Conservation (phyloP, 768 basidiomycete genomes). For the Neoboletus brunneissimus region DNA sequence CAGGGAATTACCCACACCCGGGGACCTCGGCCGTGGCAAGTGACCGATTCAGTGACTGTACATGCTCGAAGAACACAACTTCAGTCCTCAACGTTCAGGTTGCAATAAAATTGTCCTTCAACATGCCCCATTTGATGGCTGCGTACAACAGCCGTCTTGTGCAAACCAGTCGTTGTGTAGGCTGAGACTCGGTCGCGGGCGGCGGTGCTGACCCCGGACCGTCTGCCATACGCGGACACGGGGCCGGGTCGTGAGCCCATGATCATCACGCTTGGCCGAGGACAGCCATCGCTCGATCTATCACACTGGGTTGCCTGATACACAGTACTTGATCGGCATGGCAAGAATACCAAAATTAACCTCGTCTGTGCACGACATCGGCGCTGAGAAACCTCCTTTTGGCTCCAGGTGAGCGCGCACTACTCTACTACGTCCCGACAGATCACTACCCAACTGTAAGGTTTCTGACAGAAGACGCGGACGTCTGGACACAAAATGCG, state of each 20-base stretch:
- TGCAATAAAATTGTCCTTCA: not conserved
- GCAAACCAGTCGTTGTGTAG: not conserved
- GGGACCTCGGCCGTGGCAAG: not conserved
- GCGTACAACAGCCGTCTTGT: not conserved
- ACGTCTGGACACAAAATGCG: slow-evolving; percentile 85
- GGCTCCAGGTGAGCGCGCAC: slow-evolving; percentile 54
- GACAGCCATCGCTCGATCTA: not conserved
- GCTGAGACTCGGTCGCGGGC: not conserved
- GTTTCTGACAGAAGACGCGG: slow-evolving; percentile 64
- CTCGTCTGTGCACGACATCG: slow-evolving; percentile 67
- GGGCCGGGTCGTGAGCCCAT: not conserved
- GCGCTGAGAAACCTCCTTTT: slow-evolving; percentile 58
- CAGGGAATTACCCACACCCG: slow-evolving; percentile 3
- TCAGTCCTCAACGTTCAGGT: too few relatives aligned
- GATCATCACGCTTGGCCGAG: not conserved
- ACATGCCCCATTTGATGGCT: not conserved
- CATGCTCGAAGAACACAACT: not conserved
- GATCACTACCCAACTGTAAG: slow-evolving; percentile 33
- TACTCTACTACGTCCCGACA: not conserved
- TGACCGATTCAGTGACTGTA: not conserved
- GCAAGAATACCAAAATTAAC: slow-evolving; percentile 35
- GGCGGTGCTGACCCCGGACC: not conserved
- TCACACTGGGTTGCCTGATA: not conserved
- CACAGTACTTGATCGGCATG: slow-evolving; percentile 4
- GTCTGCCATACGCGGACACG: not conserved